Evolutionary conservation across 2,329 filamentous ascomycete genomes (phyloP), one percentile per base, ranked within the genome.

Genomic region (Exophiala phaeomuriformis): DNA sequence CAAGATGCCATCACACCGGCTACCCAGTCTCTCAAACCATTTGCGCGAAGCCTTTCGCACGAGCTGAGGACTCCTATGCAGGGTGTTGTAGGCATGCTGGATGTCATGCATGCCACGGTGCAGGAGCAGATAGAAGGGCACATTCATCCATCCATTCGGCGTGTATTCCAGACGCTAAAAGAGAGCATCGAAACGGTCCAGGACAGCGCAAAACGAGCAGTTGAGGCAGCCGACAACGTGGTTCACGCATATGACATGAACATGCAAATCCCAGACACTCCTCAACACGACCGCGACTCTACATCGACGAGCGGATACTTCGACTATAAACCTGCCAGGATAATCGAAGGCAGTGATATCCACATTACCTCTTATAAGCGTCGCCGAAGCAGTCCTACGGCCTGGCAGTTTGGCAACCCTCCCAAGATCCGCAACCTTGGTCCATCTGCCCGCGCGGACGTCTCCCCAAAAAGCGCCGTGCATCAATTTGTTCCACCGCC

Each of bases 231-330:
- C 5, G 84, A 88, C 66, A 88, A 88, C 61, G 83, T 88, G 12
- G 84, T 88, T 6, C 83, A 87, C 67, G 84, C 84, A 8, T 86
- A 86, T 62, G 84, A 87, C 64, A 79, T 87, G 68, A 84, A 87
- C 64, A 85, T 87, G 82, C 80, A 84, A 61, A 77, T 88, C 40
- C 84, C 84, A n/a, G 81, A 84, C 58, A 81, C 78, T 8, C 80
- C 79, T 5, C 67, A 73, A 42, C 71, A 72, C 10, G 69, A 72
- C 5, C 66, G 66, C 40, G 68, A 71, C 4, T 63, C 66, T 19
- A 61, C 63, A 35, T 58, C 62, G 8, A 52, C 62, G 30, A 58
- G 62, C 9, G 52, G 53, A 6, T 52, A 62, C 28, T 63, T 63
- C 39, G 70, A 73, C 39, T 65, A 54, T 44, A 70, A 69, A 30